These are phyloP conservation scores for Bipolaris victoriae DNA, from an alignment of 2,329 filamentous ascomycete species.

Conservation along the genomic window DNA sequence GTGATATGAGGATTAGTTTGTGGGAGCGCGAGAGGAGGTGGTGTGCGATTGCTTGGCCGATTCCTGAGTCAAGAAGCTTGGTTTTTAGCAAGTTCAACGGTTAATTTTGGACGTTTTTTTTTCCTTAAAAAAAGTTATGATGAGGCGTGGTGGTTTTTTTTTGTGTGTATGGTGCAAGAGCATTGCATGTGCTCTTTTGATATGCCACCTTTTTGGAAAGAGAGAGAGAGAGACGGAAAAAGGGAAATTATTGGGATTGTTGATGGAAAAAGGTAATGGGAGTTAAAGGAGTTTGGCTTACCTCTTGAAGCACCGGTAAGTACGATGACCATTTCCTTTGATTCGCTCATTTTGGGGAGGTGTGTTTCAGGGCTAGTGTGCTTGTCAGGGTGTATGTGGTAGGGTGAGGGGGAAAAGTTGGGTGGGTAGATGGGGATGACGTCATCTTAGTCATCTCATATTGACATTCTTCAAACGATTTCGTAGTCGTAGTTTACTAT, in stretches of 20 bases:
- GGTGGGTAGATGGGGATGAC: conserved; percentile 3
- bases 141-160: no score
- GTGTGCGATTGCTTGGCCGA: conserved; percentile 66
- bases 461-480: no score
- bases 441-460: conserved; percentile 22
- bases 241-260: no score
- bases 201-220: background rate
- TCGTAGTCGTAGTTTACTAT: no score
- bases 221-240: background rate
- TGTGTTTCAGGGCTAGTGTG: background rate
- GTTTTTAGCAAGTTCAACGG: no score
- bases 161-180: no score
- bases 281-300: conserved; percentile 29
- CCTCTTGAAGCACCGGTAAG: conserved; percentile 69
- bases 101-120: no score
- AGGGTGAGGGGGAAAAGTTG: conserved; percentile 1
- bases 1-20: conserved; percentile 65
- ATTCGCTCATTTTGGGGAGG: conserved; percentile 30
- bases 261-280: background rate
- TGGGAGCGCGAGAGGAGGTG: conserved; percentile 62
- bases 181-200: background rate
- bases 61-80: conserved; percentile 47
- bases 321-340: conserved; percentile 54
- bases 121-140: no score
- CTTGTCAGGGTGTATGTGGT: background rate